phyloP scores from a whole-genome alignment of 805 yeast species.

The Metahyphopichia silvanorum region DNA sequence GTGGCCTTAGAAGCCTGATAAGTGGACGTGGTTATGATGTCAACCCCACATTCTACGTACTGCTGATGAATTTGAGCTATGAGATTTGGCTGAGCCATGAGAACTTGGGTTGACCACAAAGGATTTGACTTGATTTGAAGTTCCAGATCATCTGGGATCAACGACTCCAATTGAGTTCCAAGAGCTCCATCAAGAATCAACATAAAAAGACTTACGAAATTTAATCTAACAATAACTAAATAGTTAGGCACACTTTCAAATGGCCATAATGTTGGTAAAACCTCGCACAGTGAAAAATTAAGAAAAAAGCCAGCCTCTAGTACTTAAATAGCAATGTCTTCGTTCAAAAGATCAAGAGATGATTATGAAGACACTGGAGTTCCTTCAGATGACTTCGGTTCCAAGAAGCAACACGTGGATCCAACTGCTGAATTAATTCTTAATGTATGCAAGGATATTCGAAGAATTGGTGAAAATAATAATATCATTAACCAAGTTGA shows the following conservation, averaged over 20 bases:
- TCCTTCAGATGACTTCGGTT: slow-evolving; percentile 18
- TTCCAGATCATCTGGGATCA: slow-evolving; percentile 23
- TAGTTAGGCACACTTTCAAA: too few species aligned
- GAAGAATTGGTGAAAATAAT: slow-evolving; percentile 42
- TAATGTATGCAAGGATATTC: slow-evolving; percentile 43
- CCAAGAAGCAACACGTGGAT: slow-evolving; percentile 38
- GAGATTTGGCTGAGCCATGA: slow-evolving; percentile 40
- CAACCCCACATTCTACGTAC: slow-evolving; percentile 54
- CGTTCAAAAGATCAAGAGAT: slow-evolving; percentile 27
- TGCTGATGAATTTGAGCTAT: slow-evolving; percentile 47
- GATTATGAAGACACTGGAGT: slow-evolving; percentile 15
- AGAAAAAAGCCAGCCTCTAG: slow-evolving; percentile 13
- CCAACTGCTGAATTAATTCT: slow-evolving; percentile 39
- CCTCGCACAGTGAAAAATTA: too few species aligned
- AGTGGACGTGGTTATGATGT: slow-evolving; percentile 52
- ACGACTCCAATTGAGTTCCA: slow-evolving; percentile 60
- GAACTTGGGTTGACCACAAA: slow-evolving; percentile 62
- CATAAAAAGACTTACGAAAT: too few species aligned
- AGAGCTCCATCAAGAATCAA: slow-evolving; percentile 71
- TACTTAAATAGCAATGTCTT: too few species aligned
- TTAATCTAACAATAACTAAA: too few species aligned
- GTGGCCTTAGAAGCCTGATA: slow-evolving; percentile 56
- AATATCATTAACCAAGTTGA: slow-evolving; percentile 38
- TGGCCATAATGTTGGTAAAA: too few species aligned
- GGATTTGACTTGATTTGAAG: slow-evolving; percentile 31